Base-by-base conservation (phyloP, 1,139 yeast species). In the Geotrichum bryndzae region DNA sequence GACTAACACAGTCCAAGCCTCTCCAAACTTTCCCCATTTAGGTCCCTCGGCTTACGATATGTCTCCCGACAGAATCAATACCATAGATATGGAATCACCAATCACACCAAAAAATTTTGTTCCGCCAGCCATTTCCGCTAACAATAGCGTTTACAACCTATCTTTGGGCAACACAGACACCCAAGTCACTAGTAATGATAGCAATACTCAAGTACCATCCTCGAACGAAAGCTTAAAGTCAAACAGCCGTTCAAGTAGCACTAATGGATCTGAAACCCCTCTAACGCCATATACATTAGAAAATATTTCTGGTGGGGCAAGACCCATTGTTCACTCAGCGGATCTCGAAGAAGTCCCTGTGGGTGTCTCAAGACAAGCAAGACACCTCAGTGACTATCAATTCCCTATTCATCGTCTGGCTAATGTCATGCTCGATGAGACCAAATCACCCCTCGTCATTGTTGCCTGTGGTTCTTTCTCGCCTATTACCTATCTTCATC, bases 391-490 rank as follows among this genome's bases (percentile, higher is more conserved):
- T 10, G 81, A 84, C 56, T 94, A 94, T 76, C 76, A 78, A 61
- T 94, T 94, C 74, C 98, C 99, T 1, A 82, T 87, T 0, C 97
- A 94, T 75, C 79, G 98, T 65, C 79, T 94, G 62, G 88, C 91
- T 38, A 84, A 86, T 41, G 82, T 82, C 58, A 76, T 94, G 71
- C 77, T 84, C 64, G 96, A 91, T 69, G 85, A 88, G 62, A 79
- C 86, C 64, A 92, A 92, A 75, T 82, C 86, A 67, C 99, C 99
- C 1, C 80, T 94, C 67, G 97, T 94, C 18, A 83, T 94, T 62
- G 98, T 94, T 35, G 98, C 99, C 1, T 94, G 99, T 76, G 99
- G 99, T 5, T 90, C 97, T 5, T 94, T 94, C 72, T 89, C 96
- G 1, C 99, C 99, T 48, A 85, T 94, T 61, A 94, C 99, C 0